Conservation (phyloP, 2,329 filamentous ascomycete species). For the Elsinoe perseae region DNA sequence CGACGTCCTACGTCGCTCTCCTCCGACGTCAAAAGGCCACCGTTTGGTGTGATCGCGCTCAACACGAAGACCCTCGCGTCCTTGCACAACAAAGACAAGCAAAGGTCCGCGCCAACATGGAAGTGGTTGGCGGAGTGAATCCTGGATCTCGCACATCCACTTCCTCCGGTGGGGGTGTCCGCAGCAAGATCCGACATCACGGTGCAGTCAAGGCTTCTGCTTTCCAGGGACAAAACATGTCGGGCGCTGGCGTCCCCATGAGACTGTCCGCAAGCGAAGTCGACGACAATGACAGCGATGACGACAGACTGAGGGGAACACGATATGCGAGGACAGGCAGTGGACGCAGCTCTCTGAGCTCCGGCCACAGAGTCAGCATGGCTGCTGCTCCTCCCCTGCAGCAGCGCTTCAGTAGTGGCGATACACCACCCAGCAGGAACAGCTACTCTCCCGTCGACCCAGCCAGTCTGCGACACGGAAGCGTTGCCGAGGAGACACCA, state of each 20-base stretch:
- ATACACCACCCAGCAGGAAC: slow-evolving; percentile 42
- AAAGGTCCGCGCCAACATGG: slow-evolving; percentile 75
- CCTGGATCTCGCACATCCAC: slow-evolving; percentile 28
- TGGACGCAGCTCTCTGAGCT: slow-evolving; percentile 57
- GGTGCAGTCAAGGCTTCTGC: slow-evolving; percentile 70
- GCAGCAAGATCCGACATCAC: slow-evolving; percentile 82
- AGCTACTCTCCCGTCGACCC: slow-evolving; percentile 32
- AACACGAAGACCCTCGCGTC: slow-evolving; percentile 81
- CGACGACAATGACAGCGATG: slow-evolving; percentile 76
- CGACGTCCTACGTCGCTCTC: slow-evolving; percentile 82
- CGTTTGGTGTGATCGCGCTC: slow-evolving; percentile 93
- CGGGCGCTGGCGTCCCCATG: slow-evolving; percentile 77
- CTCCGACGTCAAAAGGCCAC: slow-evolving; percentile 95
- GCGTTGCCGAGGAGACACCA: slow-evolving; percentile 38
- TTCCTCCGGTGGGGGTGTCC: slow-evolving; percentile 45
- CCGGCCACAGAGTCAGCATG: slow-evolving; percentile 36
- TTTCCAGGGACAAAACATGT: slow-evolving; percentile 54
- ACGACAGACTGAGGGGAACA: slow-evolving; percentile 46
- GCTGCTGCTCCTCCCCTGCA: slow-evolving; percentile 21
- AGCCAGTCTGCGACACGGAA: slow-evolving; percentile 8
- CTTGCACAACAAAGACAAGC: slow-evolving; percentile 77
- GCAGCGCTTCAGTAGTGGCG: slow-evolving; percentile 41
- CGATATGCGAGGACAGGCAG: slow-evolving; percentile 60
- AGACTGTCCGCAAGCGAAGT: slow-evolving; percentile 93
- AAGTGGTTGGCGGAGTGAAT: slow-evolving; percentile 60